Base-by-base conservation (phyloP, 2,329 filamentous ascomycete species). In the Botryosphaeria dothidea region DNA sequence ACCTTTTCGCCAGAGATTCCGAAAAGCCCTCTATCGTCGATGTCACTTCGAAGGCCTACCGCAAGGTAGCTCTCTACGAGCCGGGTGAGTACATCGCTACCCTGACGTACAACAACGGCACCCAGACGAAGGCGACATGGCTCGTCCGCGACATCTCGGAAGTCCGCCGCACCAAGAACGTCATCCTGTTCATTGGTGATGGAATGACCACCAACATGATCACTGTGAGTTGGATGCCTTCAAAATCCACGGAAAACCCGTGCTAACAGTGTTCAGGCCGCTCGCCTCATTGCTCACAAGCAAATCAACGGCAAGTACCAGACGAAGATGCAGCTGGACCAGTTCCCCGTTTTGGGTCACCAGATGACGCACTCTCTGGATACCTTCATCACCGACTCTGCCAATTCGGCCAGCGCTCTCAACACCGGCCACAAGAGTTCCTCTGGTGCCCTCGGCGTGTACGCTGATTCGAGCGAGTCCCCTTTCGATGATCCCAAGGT, bases 311-410 rank as follows among this genome's bases (percentile, higher is more conserved):
- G 92, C 70, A 91, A 90, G 76, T 96, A 94, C 77, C 88, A 92
- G 81, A 87, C 85, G 65, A 85, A 83, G 65, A 85, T 96, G 84
- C 84, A 87, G 73, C 83, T 96, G 82, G 92, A 96, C 80, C 85
- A 92, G 73, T 95, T 95, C 79, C 92, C 92, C 2, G 86, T 93
- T n/a, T 75, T 94, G 11, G 92, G 92, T 21, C 92, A 96, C 76
- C 92, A 94, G 79, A 94, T 95, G 85, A 93, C 92, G 11, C 91
- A 94, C 78, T 93, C 91, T 1, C 87, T 95, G 73, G 91, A 94
- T 79, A 88, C 84, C 57, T 94, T 91, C 83, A 94, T 95, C 74
- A 95, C 92, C 41, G 92, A 95, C 77, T 92, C 89, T 67, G 92
- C 92, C 78, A 95, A 95, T 80, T 92, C 90, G 4, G 92, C 92